A percentile compares a stretch with the other conserved stretches of the same genome.
Evolutionary conservation across 2,329 filamentous ascomycete species (phyloP).

Genomic region (Colletotrichum sansevieriae): DNA sequence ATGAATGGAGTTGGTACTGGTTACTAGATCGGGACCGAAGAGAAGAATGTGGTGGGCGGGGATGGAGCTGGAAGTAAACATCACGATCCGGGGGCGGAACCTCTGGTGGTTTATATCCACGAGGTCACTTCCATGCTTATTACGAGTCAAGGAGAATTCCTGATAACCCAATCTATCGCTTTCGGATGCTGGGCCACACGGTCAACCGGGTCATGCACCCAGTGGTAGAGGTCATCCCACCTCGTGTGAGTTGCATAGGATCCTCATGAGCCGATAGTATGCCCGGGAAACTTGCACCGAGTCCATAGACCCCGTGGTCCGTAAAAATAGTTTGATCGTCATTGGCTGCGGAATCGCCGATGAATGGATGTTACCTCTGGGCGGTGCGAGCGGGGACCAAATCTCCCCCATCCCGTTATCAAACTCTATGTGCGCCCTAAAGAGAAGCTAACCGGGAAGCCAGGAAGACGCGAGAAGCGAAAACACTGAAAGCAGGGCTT

Average conservation of each 20-base stretch:
- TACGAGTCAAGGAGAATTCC: conserved; percentile 14
- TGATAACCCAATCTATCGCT: conserved; percentile 4
- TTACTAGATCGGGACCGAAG: conserved; percentile 39
- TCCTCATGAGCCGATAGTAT: neutral
- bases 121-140: conserved; percentile 8
- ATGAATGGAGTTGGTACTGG: conserved; percentile 38
- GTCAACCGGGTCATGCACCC: neutral
- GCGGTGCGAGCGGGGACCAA: conserved; percentile 27
- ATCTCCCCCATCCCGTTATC: conserved; percentile 26
- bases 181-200: conserved; percentile 7
- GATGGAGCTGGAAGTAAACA: conserved; percentile 25
- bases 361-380: conserved; percentile 37
- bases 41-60: conserved; percentile 40
- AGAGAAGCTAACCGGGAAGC: neutral
- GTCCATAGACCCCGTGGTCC: conserved; percentile 1
- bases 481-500: conserved; percentile 5
- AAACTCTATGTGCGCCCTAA: conserved; percentile 17
- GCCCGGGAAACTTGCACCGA: neutral
- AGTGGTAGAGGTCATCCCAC: conserved; percentile 20
- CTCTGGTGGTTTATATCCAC: conserved; percentile 39
- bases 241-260: neutral
- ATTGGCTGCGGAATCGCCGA: conserved; percentile 17
- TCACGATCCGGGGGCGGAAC: conserved; percentile 20
- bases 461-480: conserved; percentile 11
- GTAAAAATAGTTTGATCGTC: conserved; percentile 31